Evolutionary conservation across 1,284 basidiomycete species (phyloP).

Genomic region (Fomes fomentarius): DNA sequence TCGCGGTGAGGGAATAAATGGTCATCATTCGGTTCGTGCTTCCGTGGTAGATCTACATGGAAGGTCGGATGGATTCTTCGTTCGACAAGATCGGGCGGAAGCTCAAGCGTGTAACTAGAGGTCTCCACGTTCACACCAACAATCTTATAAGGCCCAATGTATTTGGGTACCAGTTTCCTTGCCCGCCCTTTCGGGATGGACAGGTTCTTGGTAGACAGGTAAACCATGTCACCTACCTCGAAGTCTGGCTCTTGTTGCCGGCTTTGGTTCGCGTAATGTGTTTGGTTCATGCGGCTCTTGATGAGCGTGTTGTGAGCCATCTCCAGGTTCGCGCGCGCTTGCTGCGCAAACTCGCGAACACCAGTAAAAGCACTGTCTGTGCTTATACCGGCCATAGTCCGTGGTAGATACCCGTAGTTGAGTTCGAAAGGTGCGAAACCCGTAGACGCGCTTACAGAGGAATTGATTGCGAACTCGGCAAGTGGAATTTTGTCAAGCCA

Average conservation of each 20-base stretch:
- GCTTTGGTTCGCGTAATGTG: slow-evolving; percentile 32
- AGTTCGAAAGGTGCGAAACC: too few species aligned
- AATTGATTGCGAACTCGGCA: too few species aligned
- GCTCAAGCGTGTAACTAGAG: slow-evolving; percentile 31
- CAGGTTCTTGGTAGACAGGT: too few species aligned
- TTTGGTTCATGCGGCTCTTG: slow-evolving; percentile 26
- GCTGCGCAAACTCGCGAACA: slow-evolving; percentile 24
- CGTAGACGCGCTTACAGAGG: too few species aligned
- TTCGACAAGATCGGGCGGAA: slow-evolving; percentile 27
- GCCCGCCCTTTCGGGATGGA: too few species aligned
- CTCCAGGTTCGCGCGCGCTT: slow-evolving; percentile 19
- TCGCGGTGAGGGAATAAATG: slow-evolving; percentile 28
- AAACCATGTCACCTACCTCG: too few species aligned
- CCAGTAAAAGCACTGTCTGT: slow-evolving; percentile 21
- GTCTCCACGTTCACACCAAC: slow-evolving; percentile 9
- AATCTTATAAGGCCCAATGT: too few species aligned
- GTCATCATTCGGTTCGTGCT: slow-evolving; percentile 27
- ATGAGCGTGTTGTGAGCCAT: slow-evolving; percentile 34
- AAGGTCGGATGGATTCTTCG: slow-evolving; percentile 32
- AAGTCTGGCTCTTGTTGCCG: too few species aligned
- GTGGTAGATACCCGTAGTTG: too few species aligned
- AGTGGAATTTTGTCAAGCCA: too few species aligned
- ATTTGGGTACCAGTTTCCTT: too few species aligned
- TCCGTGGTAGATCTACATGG: slow-evolving; percentile 28
- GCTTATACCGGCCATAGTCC: slow-evolving; percentile 25